Base-by-base conservation (phyloP, 768 basidiomycete genomes). In the Amanita exitialis region DNA sequence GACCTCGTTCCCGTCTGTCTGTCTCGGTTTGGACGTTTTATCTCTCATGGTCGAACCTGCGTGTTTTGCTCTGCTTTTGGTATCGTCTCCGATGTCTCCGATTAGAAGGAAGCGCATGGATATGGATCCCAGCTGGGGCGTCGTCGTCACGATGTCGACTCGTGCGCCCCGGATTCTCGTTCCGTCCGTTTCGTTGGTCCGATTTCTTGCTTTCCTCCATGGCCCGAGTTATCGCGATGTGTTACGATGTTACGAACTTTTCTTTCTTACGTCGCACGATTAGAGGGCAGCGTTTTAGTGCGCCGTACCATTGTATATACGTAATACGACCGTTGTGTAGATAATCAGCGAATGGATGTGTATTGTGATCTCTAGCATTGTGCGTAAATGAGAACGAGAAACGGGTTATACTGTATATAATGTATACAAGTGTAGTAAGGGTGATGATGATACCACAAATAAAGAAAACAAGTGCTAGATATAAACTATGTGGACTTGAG, bases 401-500 rank as follows among this genome's bases (percentile, higher is more conserved):
- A 23, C 23, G 23, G 34, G 34, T 34, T 36, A 12, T 36, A 36
- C 36, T 15, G 36, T 36, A 15, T 36, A 36, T 8, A 34, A 36
- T 12, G 13, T 9, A 12, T 36, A 5, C 36, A 37, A 13, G 16
- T 27, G 23, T 36, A 12, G 13, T 36, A 36, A 23, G 18, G 13
- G 16, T 18, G 20, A 20, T 15, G 20, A 16, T 18, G 16, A 16
- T 27, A 8, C 9, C 27, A 15, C n/a, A 9, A 25, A 35, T 36
- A 7, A 36, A 1, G n/a, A n/a, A 36, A 21, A 51, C 16, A 18
- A 34, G n/a, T 23, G 34, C 13, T 27, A 44, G 16, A 44, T 23
- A 44, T 15, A 36, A 1, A 52, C 60, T 66, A 78, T 60, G 74
- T 66, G 10, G 84, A 76, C 65, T 86, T 89, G 58, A 92, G 63